Conservation (phyloP, 2,329 filamentous ascomycete genomes). For the Pseudofabraea citricarpa region DNA sequence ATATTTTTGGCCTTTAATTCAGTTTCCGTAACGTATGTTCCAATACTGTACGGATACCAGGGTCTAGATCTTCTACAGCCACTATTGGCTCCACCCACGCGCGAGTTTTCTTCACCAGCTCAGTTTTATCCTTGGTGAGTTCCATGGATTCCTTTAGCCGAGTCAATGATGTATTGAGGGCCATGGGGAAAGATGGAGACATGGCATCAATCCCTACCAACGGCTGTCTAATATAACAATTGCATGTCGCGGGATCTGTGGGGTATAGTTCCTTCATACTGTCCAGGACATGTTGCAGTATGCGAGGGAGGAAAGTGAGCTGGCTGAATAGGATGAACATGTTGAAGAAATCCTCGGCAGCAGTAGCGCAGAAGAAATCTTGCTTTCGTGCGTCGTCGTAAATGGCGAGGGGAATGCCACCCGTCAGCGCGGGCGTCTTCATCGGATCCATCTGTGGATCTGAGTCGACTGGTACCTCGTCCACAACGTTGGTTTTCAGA, state of each 20-base stretch:
- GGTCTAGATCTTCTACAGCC: slow-evolving; percentile 44
- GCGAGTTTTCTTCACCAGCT: slow-evolving; percentile 42
- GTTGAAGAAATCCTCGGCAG: slow-evolving; percentile 75
- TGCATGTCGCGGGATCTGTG: slow-evolving; percentile 56
- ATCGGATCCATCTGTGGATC: slow-evolving; percentile 28
- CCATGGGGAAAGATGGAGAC: slow-evolving; percentile 68
- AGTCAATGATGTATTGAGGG: slow-evolving; percentile 60
- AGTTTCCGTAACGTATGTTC: slow-evolving; percentile 37
- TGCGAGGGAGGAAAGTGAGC: slow-evolving; percentile 57
- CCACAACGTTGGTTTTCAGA: slow-evolving; percentile 42
- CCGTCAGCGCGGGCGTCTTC: slow-evolving; percentile 76
- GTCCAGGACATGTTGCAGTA: slow-evolving; percentile 70
- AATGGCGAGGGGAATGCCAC: slow-evolving; percentile 89
- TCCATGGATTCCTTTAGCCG: slow-evolving; percentile 50
- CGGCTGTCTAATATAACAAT: slow-evolving; percentile 67
- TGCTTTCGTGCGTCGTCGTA: slow-evolving; percentile 84
- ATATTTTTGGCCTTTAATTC: too few relatives aligned
- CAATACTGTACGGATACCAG: slow-evolving; percentile 50
- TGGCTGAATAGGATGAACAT: slow-evolving; percentile 68
- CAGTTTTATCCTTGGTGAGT: slow-evolving; percentile 38
- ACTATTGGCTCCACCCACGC: slow-evolving; percentile 53
- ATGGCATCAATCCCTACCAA: slow-evolving; percentile 59
- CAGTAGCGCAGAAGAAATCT: slow-evolving; percentile 58
- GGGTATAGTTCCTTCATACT: slow-evolving; percentile 57
- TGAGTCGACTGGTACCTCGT: slow-evolving; percentile 48